These are phyloP conservation scores for Termitomyces titanicus DNA, from an alignment of 768 basidiomycete species.

Conservation along the genomic window DNA sequence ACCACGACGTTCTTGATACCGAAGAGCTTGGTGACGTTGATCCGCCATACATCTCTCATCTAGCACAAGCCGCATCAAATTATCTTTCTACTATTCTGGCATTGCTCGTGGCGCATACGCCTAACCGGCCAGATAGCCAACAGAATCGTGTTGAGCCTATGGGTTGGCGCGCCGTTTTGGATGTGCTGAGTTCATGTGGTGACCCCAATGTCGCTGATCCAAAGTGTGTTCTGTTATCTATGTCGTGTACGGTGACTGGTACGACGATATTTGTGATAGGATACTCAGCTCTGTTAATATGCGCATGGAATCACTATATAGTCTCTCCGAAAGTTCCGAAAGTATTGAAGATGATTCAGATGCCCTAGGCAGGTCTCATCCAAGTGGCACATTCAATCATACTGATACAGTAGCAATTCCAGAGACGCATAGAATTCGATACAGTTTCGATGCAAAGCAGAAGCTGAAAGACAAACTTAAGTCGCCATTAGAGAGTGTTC, in stretches of 20 bases:
- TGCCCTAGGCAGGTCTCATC: constrained; percentile 9
- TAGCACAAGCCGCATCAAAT: constrained; percentile 40
- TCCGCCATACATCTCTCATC: constrained; percentile 26
- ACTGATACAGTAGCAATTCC: constrained; percentile 5
- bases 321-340: neutral
- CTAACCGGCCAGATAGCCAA: constrained; percentile 52
- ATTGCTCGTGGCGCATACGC: constrained; percentile 52
- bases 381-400: neutral
- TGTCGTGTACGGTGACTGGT: constrained; percentile 1
- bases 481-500: constrained; percentile 2
- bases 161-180: constrained; percentile 62
- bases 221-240: constrained; percentile 26
- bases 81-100: constrained; percentile 52
- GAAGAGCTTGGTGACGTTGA: constrained; percentile 21
- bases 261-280: constrained; percentile 11
- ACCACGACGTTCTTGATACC: constrained; percentile 1
- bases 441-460: constrained; percentile 8
- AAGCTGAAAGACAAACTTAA: constrained; percentile 6
- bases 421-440: constrained; percentile 10
- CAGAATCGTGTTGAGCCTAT: constrained; percentile 63
- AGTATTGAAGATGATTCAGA: constrained; percentile 1
- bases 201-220: constrained; percentile 29
- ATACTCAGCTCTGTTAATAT: constrained; percentile 17
- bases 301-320: constrained; percentile 17
- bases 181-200: constrained; percentile 42